Conservation (phyloP, 23 red algal species). For the Gracilaria domingensis region DNA sequence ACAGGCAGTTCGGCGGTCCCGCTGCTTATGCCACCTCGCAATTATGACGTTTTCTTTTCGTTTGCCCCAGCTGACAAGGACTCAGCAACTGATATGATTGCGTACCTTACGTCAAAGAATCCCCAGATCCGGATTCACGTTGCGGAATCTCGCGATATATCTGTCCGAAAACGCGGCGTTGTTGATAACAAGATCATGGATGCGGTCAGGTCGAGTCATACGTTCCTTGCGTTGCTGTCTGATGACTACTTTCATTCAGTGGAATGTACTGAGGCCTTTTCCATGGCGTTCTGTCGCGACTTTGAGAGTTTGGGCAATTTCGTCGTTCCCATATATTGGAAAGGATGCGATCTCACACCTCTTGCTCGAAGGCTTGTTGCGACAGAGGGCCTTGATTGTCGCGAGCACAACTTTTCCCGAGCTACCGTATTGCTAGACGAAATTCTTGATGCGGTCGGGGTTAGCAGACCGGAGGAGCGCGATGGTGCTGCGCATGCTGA, state of each 20-base stretch:
- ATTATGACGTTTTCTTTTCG: constrained; percentile 82
- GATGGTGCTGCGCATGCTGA: constrained; percentile 40
- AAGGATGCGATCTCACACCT: constrained; percentile 83
- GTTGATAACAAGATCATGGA: constrained; percentile 86
- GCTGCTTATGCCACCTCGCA: constrained; percentile 27
- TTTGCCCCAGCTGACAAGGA: constrained; percentile 79
- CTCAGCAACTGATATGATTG: constrained; percentile 79
- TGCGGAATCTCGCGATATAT: constrained; percentile 76
- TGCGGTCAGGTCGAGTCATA: constrained; percentile 75
- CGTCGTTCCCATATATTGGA: constrained; percentile 89
- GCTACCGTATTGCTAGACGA: constrained; percentile 77
- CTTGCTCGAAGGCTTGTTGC: constrained; percentile 78
- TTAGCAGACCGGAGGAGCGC: constrained; percentile 39
- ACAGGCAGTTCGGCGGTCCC: constrained; percentile 18
- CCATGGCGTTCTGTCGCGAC: constrained; percentile 88
- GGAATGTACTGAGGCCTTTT: constrained; percentile 91
- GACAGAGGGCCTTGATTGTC: constrained; percentile 86
- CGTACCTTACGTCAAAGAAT: constrained; percentile 78
- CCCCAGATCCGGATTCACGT: constrained; percentile 70
- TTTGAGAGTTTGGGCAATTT: constrained; percentile 89
- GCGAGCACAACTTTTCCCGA: constrained; percentile 70
- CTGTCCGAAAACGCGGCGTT: constrained; percentile 79
- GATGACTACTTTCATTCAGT: constrained; percentile 90
- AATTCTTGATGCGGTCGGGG: constrained; percentile 64
- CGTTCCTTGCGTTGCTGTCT: constrained; percentile 80